Base-by-base conservation (phyloP, 768 basidiomycete genomes). In the Kwoniella heveanensis region DNA sequence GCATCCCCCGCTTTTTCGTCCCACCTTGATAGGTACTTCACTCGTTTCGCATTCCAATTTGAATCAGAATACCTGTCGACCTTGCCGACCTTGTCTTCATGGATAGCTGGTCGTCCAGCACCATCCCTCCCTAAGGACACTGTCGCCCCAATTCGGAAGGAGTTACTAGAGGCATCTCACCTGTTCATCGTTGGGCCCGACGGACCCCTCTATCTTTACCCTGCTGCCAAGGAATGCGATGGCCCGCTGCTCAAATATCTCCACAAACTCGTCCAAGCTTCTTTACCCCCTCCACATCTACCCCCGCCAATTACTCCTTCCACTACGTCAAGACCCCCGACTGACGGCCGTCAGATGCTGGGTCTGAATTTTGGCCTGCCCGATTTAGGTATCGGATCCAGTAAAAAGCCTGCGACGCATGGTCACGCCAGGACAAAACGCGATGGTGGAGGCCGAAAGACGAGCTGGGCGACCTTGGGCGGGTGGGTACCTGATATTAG, bases 11-110 rank as follows among this genome's bases (percentile, higher is more conserved):
- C 58, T 6, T 19, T 56, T 12, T 60, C 65, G 0, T 26, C 62
- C n/a, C 30, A 62, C 3, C 54, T 76, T 24, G 74, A 76, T 39
- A 69, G 53, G 27, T 72, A 57, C 61, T 76, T 69, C 56, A 76
- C 74, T 5, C 60, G 69, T 19, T 76, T 76, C 61, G 67, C 74
- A 9, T 65, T 71, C 30, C n/a, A 48, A 15, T 69, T 67, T 53
- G 69, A 75, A 54, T 50, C 66, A 1, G 46, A 57, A 5, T 52
- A 67, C 51, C 57, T 72, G 21, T 44, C 62, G 0, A 32, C 47
- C 9, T 32, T 24, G 4, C 63, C 47, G 0, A 25, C 50, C 0
- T 52, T 72, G 0, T 19, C 55, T 26, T 27, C 27, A 25, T 75
- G 71, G 71, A 17, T 75, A 3, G 64, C 54, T 8, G 69, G 65